Evolutionary conservation across 768 basidiomycete species (phyloP), one percentile per base, ranked within the genome.

Genomic region (Ramaria sp.): DNA sequence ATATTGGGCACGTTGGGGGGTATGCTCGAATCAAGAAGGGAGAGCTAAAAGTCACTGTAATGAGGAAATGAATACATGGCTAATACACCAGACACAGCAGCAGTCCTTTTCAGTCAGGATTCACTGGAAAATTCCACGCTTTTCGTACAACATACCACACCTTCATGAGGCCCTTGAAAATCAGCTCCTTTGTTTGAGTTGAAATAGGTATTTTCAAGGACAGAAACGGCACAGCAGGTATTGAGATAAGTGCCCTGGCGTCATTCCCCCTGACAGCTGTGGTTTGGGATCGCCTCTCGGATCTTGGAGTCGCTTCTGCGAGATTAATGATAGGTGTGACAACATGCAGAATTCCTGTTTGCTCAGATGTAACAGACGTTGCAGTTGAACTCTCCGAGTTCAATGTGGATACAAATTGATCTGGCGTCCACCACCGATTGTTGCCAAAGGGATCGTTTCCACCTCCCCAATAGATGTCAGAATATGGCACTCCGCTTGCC

Each of bases 121-220:
- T 73, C 57, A 82, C 57, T 0, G 80, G 81, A 57, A 78, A 83
- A 62, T 82, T 78, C 61, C 78, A 75, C 24, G 72, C 65, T 65
- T 65, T 76, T 60, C 73, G 68, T 41, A 75, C 62, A n/a, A 79
- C 49, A 55, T 72, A 66, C 76, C 77, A 82, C 4, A 75, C 64
- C 16, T 67, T 64, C 48, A 69, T 70, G 47, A 75, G 51, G 5
- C 73, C 67, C 30, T 65, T 62, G 53, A 72, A 62, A 58, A 60
- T 56, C 5, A 64, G 61, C 22, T 59, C 59, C 9, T 61, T 58
- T 24, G 63, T 61, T n/a, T 67, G 62, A 65, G 71, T 72, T 9
- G 68, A 63, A 48, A 73, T 16, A 41, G 51, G 51, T 20, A 52
- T 18, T 34, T 44, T 32, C 20, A 27, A 34, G 18, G 62, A 16